phyloP scores from a whole-genome alignment of 179 eudicot genomes.

The Beta lomatogona region DNA sequence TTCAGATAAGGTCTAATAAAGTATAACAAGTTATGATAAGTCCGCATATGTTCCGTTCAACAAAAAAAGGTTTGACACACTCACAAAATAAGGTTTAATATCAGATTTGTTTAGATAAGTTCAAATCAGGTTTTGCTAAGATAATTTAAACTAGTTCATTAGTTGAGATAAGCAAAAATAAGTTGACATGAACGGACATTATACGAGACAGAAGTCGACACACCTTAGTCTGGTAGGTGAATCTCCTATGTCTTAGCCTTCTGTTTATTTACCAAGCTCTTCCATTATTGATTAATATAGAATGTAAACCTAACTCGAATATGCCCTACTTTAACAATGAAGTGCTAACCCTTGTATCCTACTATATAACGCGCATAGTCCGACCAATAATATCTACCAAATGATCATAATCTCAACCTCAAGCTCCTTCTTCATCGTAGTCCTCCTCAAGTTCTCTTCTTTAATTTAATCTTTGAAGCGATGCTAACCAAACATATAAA shows the following conservation, averaged over 20 bases:
- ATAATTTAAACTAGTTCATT: too few relatives aligned
- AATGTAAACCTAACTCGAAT: constrained; percentile 33
- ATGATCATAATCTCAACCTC: constrained; percentile 13
- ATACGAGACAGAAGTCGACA: too few relatives aligned
- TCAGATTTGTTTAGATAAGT: too few relatives aligned
- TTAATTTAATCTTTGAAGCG: neutral
- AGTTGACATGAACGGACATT: too few relatives aligned
- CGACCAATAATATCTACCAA: constrained; percentile 38
- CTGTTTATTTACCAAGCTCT: constrained; percentile 25
- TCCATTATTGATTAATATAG: neutral
- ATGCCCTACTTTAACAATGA: constrained; percentile 34
- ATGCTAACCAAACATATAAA: neutral
- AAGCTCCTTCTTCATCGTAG: neutral
- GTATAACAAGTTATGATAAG: too few relatives aligned
- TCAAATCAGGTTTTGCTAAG: too few relatives aligned
- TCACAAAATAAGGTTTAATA: too few relatives aligned
- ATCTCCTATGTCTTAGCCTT: constrained; percentile 34
- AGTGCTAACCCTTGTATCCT: constrained; percentile 18
- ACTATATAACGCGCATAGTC: constrained; percentile 30
- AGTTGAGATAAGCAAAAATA: too few relatives aligned
- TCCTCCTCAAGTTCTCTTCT: constrained; percentile 10
- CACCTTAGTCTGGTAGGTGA: neutral
- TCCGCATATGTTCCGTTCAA: too few relatives aligned
- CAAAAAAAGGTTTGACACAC: too few relatives aligned
- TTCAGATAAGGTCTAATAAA: too few relatives aligned